phyloP scores from a whole-genome alignment of 768 basidiomycete genomes.

The Russula lepida region DNA sequence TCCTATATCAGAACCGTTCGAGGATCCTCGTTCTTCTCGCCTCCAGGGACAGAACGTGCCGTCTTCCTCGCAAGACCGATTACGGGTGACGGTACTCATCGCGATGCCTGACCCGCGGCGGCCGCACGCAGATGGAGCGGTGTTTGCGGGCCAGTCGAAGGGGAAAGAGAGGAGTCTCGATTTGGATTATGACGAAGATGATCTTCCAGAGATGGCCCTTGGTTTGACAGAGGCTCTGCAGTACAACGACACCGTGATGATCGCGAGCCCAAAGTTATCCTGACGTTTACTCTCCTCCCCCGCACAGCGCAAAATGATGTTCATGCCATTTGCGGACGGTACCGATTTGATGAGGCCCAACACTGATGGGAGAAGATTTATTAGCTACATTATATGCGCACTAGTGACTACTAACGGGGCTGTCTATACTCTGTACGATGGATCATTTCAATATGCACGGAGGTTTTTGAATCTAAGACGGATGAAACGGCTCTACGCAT shows the following conservation, averaged over 20 bases:
- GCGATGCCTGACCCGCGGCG: slow-evolving; percentile 43
- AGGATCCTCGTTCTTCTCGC: neutral
- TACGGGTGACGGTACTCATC: slow-evolving; percentile 50
- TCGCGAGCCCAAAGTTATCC: neutral
- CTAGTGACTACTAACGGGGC: slow-evolving; percentile 7
- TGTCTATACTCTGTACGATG: slow-evolving; percentile 1
- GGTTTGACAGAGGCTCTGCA: slow-evolving; percentile 39
- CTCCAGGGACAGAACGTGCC: neutral
- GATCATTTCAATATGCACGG: neutral
- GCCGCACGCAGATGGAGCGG: slow-evolving; percentile 5
- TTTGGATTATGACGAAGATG: slow-evolving; percentile 23
- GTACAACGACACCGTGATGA: slow-evolving; percentile 1
- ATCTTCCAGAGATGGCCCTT: slow-evolving; percentile 44
- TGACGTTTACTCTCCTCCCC: neutral
- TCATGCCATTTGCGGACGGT: neutral
- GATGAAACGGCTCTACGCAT: neutral
- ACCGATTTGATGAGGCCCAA: neutral
- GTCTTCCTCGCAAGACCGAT: neutral
- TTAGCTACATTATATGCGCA: slow-evolving; percentile 16
- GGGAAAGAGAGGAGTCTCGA: slow-evolving; percentile 24
- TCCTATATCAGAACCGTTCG: neutral
- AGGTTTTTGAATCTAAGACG: neutral
- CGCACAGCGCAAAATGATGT: too few species aligned
- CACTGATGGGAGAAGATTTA: neutral
- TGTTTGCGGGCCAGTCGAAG: slow-evolving; percentile 14